Conservation (phyloP, 2,329 filamentous ascomycete species). For the Raffaelea albimanens region DNA sequence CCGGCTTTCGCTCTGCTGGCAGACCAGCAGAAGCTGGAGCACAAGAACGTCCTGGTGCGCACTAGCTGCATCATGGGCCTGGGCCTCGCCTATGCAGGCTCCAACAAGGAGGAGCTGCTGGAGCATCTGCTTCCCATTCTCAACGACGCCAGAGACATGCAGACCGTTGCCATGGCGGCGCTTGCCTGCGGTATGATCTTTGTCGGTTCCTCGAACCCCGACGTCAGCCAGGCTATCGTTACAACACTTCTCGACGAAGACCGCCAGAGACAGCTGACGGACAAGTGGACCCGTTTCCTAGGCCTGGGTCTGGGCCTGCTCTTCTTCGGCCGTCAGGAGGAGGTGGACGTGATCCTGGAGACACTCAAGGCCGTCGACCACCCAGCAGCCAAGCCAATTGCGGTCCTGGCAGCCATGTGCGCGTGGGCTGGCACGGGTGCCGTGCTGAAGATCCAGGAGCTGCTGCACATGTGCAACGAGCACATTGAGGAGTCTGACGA, state of each 20-base stretch:
- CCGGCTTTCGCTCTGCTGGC: conserved; percentile 80
- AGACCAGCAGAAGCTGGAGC: conserved; percentile 69
- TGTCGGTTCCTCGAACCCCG: conserved; percentile 83
- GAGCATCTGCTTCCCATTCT: conserved; percentile 82
- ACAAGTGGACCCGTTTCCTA: conserved; percentile 98
- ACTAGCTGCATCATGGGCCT: conserved; percentile 92
- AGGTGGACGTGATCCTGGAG: conserved; percentile 96
- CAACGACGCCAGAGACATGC: conserved; percentile 81
- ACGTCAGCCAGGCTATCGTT: conserved; percentile 86
- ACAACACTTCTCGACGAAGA: conserved; percentile 92
- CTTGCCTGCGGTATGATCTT: conserved; percentile 84
- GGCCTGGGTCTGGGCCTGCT: conserved; percentile 85
- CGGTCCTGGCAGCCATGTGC: conserved; percentile 89
- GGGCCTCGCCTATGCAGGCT: conserved; percentile 87
- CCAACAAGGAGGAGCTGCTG: conserved; percentile 81
- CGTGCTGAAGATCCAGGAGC: conserved; percentile 92
- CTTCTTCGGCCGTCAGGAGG: conserved; percentile 94
- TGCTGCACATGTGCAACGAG: conserved; percentile 96
- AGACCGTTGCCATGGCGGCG: conserved; percentile 92
- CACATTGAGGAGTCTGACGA: conserved; percentile 91
- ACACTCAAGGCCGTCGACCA: conserved; percentile 95
- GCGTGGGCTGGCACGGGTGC: conserved; percentile 97
- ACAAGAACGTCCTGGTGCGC: conserved; percentile 67
- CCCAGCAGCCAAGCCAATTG: conserved; percentile 92
- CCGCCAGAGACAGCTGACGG: conserved; percentile 78